Percentiles rank a stretch among this genome's conserved stretches.
Conservation (phyloP, 2,329 filamentous ascomycete species). For the Fonsecaea pedrosoi region DNA sequence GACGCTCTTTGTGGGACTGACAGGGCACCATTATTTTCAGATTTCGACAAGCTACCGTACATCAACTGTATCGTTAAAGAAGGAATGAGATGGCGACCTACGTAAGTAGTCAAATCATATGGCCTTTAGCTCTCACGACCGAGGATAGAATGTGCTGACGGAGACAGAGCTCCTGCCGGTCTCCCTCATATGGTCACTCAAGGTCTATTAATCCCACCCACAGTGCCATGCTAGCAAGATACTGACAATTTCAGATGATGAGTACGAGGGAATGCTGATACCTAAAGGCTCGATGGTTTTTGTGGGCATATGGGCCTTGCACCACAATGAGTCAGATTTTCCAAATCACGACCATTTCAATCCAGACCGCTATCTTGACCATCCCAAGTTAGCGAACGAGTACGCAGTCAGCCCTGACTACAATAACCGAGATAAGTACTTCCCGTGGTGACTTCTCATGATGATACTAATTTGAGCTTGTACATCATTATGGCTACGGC, state of each 20-base stretch:
- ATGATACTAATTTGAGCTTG: not conserved
- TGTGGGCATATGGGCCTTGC: slow-evolving; percentile 21
- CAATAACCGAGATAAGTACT: slow-evolving; percentile 4
- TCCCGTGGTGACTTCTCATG: not conserved
- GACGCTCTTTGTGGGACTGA: slow-evolving; percentile 44
- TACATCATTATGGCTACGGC: slow-evolving; percentile 11
- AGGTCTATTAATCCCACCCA: slow-evolving; percentile 13
- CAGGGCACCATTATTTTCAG: slow-evolving; percentile 42
- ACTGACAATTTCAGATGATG: slow-evolving; percentile 49
- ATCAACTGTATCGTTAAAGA: slow-evolving; percentile 46
- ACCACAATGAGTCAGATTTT: slow-evolving; percentile 14
- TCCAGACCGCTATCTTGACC: slow-evolving; percentile 19
- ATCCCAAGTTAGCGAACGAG: slow-evolving; percentile 20
- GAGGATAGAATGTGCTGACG: slow-evolving; percentile 6
- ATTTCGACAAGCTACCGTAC: slow-evolving; percentile 45
- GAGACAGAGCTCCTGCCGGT: slow-evolving; percentile 23
- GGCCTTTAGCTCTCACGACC: not conserved
- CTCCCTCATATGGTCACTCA: slow-evolving; percentile 25
- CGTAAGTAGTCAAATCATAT: slow-evolving; percentile 26
- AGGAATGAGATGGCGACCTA: slow-evolving; percentile 45
- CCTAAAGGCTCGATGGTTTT: slow-evolving; percentile 54
- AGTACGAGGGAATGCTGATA: slow-evolving; percentile 57
- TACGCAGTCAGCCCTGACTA: slow-evolving; percentile 6
- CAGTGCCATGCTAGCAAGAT: not conserved
- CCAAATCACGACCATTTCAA: slow-evolving; percentile 17